phyloP scores from a whole-genome alignment of 2,329 filamentous ascomycete genomes.

The Aspergillus caelatus region DNA sequence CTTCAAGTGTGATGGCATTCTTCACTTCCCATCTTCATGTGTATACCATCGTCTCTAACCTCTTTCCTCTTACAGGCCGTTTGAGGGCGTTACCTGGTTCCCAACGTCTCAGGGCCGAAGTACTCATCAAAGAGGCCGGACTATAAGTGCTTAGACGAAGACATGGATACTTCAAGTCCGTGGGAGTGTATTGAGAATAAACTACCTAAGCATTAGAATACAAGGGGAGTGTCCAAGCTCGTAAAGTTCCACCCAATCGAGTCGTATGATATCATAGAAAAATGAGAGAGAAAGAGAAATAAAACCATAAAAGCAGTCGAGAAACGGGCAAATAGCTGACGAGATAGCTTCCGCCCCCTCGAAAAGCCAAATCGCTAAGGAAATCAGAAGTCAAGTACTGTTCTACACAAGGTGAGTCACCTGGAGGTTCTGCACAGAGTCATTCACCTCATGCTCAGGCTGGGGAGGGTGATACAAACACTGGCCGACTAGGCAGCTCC shows the following conservation, averaged over 20 bases:
- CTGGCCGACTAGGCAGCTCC: conserved; percentile 16
- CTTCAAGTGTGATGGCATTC: not conserved
- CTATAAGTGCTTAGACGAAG: not conserved
- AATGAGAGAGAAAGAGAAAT: not conserved
- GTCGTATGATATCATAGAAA: conserved; percentile 24
- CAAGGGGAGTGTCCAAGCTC: conserved; percentile 31
- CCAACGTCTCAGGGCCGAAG: not conserved
- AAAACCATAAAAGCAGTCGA: conserved; percentile 2
- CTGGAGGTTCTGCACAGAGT: conserved; percentile 12
- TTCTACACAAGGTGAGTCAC: conserved; percentile 23
- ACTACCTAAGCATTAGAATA: conserved; percentile 33
- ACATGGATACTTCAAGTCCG: not conserved
- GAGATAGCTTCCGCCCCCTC: conserved; percentile 10
- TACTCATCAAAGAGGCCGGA: not conserved
- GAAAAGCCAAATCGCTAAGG: conserved; percentile 29
- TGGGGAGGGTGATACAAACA: not conserved
- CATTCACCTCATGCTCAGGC: conserved; percentile 8
- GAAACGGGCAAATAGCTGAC: conserved; percentile 12
- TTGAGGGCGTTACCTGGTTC: not conserved
- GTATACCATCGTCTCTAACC: not conserved
- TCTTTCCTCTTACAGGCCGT: not conserved
- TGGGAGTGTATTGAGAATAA: conserved; percentile 5
- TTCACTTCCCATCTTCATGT: not conserved
- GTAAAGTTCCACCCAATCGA: conserved; percentile 26
- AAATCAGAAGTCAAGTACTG: conserved; percentile 19